Percentiles rank a stretch among this genome's conserved stretches.
phyloP scores from a whole-genome alignment of 2,329 filamentous ascomycete species.

The Trichoderma pleuroti region DNA sequence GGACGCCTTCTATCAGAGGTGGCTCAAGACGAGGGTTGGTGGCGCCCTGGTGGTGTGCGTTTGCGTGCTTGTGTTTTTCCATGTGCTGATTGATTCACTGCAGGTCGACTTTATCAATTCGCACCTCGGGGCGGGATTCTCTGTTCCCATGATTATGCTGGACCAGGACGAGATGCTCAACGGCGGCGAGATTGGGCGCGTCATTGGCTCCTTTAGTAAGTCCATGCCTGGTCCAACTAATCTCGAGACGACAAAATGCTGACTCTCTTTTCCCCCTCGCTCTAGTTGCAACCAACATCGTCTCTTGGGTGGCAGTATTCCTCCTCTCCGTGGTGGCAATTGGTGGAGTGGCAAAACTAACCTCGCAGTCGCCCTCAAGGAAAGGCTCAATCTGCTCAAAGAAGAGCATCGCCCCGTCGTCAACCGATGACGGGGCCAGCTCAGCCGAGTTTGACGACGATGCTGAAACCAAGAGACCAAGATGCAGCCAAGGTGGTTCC shows the following conservation, averaged over 20 bases:
- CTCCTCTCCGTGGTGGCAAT: constrained; percentile 24
- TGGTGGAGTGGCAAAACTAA: background rate
- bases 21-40: constrained; percentile 35
- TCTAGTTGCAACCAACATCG: constrained; percentile 17
- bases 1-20: constrained; percentile 30
- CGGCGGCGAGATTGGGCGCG: constrained; percentile 36
- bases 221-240: constrained; percentile 19
- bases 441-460: background rate
- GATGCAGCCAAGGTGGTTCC: background rate
- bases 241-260: background rate
- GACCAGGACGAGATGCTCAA: constrained; percentile 34
- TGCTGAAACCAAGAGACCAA: background rate
- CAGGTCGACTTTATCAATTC: constrained; percentile 50
- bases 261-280: background rate
- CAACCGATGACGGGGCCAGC: background rate
- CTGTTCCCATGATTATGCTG: constrained; percentile 48
- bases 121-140: constrained; percentile 50
- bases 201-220: constrained; percentile 45
- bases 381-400: constrained; percentile 1
- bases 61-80: background rate
- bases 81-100: background rate
- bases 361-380: background rate
- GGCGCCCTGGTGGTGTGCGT: background rate
- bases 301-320: constrained; percentile 33
- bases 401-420: background rate